These are phyloP conservation scores for Lupinus albus DNA, from an alignment of 306 rosid species.

Conservation along the genomic window DNA sequence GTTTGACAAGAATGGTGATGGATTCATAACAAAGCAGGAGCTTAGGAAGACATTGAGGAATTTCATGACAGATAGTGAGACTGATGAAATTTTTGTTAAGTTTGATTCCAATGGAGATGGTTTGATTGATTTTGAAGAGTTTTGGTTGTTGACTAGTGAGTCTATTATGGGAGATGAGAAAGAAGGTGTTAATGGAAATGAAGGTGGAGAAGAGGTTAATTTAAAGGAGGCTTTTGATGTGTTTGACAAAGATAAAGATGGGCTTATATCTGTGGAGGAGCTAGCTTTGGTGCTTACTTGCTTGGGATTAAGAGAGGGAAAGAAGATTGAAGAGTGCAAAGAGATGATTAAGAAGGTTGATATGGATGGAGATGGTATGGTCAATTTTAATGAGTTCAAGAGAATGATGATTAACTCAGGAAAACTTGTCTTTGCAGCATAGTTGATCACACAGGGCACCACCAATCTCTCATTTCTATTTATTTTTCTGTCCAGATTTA, in stretches of 20 bases:
- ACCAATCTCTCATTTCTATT: background rate
- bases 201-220: conserved; percentile 39
- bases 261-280: conserved; percentile 72
- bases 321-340: conserved; percentile 61
- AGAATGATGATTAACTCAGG: conserved; percentile 71
- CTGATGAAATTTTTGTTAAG: conserved; percentile 61
- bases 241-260: conserved; percentile 75
- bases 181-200: background rate
- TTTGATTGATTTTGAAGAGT: conserved; percentile 79
- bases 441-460: background rate
- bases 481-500: background rate
- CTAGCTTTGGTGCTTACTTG: conserved; percentile 60
- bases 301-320: conserved; percentile 75
- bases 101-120: conserved; percentile 82
- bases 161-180: conserved; percentile 29
- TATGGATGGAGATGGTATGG: conserved; percentile 93
- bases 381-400: conserved; percentile 83
- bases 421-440: conserved; percentile 37
- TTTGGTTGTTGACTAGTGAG: conserved; percentile 54
- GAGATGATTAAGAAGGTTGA: conserved; percentile 85
- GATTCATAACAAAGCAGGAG: conserved; percentile 71
- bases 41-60: conserved; percentile 66
- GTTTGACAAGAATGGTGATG: conserved; percentile 80
- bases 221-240: conserved; percentile 84
- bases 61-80: conserved; percentile 57